Evolutionary conservation across 306 rosid genomes (phyloP).

Genomic region (Sechiopsis laciniata): DNA sequence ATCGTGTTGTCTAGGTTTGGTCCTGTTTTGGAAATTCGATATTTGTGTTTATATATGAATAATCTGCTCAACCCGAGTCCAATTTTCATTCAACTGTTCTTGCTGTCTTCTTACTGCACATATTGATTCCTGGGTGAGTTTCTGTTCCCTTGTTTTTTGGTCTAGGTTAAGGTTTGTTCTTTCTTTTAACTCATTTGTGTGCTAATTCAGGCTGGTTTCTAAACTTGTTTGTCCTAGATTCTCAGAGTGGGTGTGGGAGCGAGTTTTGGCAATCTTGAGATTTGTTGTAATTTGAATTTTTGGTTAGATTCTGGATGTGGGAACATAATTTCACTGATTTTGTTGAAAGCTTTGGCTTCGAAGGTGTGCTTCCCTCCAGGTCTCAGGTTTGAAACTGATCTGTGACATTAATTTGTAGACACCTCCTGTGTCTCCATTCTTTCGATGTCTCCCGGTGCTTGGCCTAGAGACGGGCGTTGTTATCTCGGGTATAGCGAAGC

Average conservation of each 20-base stretch:
- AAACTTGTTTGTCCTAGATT: background rate
- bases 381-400: too few species aligned
- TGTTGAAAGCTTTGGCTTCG: too few species aligned
- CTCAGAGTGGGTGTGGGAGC: too few species aligned
- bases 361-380: too few species aligned
- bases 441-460: too few species aligned
- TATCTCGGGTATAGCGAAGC: too few species aligned
- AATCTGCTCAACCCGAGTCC: background rate
- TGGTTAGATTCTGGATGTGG: background rate
- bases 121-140: background rate
- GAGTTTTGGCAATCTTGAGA: background rate
- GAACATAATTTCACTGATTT: background rate
- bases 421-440: too few species aligned
- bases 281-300: background rate
- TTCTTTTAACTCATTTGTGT: background rate
- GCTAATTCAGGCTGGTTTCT: background rate
- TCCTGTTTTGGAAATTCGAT: background rate
- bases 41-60: background rate
- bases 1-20: background rate
- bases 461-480: too few species aligned
- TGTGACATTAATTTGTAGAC: too few species aligned
- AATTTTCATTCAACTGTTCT: background rate
- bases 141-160: too few species aligned
- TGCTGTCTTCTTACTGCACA: background rate
- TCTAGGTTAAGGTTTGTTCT: background rate